A percentile compares a stretch with the other conserved stretches of the same genome.
phyloP scores from a whole-genome alignment of 2,329 filamentous ascomycete genomes.

The Neophaeococcomyces aloes region DNA sequence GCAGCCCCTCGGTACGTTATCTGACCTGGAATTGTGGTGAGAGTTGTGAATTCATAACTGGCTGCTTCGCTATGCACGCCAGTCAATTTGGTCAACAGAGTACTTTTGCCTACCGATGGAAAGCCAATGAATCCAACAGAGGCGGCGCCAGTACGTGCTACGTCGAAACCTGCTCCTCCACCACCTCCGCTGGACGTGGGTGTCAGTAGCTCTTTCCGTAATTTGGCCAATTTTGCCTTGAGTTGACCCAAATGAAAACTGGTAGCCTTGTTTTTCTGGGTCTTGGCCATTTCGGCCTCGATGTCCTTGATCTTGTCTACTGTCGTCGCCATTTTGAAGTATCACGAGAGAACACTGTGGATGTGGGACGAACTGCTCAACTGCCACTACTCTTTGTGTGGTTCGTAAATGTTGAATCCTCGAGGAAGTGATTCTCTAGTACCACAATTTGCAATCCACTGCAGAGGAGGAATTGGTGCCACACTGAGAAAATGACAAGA shows the following conservation, averaged over 20 bases:
- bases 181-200: slow-evolving; percentile 70
- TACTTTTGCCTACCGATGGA: slow-evolving; percentile 96
- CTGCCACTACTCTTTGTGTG: too few species aligned
- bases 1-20: slow-evolving; percentile 94
- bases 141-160: slow-evolving; percentile 92
- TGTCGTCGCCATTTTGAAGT: slow-evolving; percentile 76
- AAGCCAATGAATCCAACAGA: slow-evolving; percentile 98
- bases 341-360: slow-evolving; percentile 14
- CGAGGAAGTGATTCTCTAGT: too few species aligned
- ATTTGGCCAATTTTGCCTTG: slow-evolving; percentile 95
- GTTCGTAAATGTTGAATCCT: too few species aligned
- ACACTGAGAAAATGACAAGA: too few species aligned
- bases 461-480: too few species aligned
- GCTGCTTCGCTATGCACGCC: slow-evolving; percentile 95
- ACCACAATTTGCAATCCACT: too few species aligned
- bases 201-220: slow-evolving; percentile 90
- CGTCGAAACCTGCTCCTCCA: slow-evolving; percentile 85
- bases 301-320: slow-evolving; percentile 99
- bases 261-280: slow-evolving; percentile 94
- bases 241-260: slow-evolving; percentile 88
- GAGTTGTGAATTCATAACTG: slow-evolving; percentile 95
- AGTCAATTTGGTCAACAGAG: slow-evolving; percentile 86
- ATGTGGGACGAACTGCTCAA: neutral
- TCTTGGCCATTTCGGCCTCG: slow-evolving; percentile 94
- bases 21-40: slow-evolving; percentile 94